phyloP scores from a whole-genome alignment of 768 basidiomycete species.

The Boletales sp. region DNA sequence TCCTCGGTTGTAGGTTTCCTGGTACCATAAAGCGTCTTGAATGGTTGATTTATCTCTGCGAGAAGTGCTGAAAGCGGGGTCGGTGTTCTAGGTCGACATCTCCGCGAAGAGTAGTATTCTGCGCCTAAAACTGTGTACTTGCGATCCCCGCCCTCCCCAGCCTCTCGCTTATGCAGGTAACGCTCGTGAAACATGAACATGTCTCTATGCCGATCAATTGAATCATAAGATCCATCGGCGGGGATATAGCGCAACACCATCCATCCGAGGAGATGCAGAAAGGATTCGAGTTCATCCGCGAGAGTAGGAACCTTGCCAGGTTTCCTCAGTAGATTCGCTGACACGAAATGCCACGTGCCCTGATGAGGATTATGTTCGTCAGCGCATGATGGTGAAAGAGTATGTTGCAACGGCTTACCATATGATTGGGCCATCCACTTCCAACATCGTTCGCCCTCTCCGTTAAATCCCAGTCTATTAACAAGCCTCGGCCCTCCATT shows the following conservation, averaged over 20 bases:
- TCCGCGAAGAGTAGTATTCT: not conserved
- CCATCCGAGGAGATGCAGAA: constrained; percentile 11
- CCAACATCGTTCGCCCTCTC: no score
- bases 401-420: no score
- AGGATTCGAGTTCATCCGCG: constrained; percentile 32
- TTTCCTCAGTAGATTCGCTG: constrained; percentile 12
- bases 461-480: no score
- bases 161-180: no score
- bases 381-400: no score
- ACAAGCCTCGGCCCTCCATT: no score
- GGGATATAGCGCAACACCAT: not conserved
- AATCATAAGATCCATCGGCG: not conserved
- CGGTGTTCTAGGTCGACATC: not conserved
- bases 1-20: no score
- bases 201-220: not conserved
- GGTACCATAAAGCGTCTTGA: not conserved
- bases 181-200: not conserved
- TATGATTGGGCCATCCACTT: no score
- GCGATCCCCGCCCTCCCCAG: not conserved
- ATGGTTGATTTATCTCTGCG: not conserved
- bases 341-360: no score
- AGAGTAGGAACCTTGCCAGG: constrained; percentile 15
- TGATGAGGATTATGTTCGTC: no score
- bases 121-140: not conserved
- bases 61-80: not conserved